These are phyloP conservation scores for Parmelia sp. DNA, from an alignment of 495 filamentous ascomycete genomes.

Conservation along the genomic window DNA sequence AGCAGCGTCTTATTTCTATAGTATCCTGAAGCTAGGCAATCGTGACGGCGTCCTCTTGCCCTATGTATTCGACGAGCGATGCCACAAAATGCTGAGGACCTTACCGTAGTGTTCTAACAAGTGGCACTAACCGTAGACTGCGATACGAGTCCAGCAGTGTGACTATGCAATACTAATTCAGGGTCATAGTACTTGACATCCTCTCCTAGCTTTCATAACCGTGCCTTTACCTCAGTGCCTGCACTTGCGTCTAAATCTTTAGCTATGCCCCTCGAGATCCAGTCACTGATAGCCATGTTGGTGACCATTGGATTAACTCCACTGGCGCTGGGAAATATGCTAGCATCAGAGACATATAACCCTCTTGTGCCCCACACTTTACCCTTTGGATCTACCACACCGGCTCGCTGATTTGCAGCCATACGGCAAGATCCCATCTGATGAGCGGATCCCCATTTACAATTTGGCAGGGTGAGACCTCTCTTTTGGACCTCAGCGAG, in stretches of 20 bases:
- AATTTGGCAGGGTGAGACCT: slow-evolving; percentile 40
- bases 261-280: slow-evolving; percentile 49
- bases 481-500: slow-evolving; percentile 53
- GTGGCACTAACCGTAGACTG: too few relatives aligned
- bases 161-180: not conserved
- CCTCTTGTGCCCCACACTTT: slow-evolving; percentile 70
- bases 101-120: too few relatives aligned
- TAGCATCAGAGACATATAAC: slow-evolving; percentile 78
- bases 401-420: slow-evolving; percentile 49
- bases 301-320: slow-evolving; percentile 95
- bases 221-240: not conserved
- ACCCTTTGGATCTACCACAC: slow-evolving; percentile 70
- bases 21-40: too few relatives aligned
- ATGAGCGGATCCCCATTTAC: slow-evolving; percentile 61
- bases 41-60: too few relatives aligned
- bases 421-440: slow-evolving; percentile 92
- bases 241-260: slow-evolving; percentile 14
- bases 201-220: not conserved
- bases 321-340: slow-evolving; percentile 81
- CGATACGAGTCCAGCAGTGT: not conserved
- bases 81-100: too few relatives aligned
- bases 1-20: too few relatives aligned
- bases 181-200: not conserved
- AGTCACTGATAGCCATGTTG: slow-evolving; percentile 74
- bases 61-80: too few relatives aligned